Base-by-base conservation (phyloP, 2,329 filamentous ascomycete species). In the Fusarium sterilihyphosum region DNA sequence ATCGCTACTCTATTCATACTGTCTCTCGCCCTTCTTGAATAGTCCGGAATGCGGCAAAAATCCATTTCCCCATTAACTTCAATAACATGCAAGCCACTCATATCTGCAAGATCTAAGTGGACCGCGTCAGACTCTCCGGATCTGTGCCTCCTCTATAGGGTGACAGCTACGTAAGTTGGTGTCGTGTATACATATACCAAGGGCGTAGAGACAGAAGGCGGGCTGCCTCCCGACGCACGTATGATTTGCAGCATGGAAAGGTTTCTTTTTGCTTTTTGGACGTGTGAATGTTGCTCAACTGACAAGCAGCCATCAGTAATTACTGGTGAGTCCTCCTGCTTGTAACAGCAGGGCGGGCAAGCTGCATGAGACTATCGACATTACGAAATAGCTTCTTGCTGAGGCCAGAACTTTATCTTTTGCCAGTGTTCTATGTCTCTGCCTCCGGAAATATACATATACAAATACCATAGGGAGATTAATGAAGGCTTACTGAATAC, bases 171-270 rank as follows among this genome's bases (percentile, higher is more conserved):
- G 29, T 10, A 20, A 50, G 66, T 40, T 47, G 66, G 66, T 71
- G 66, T 50, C 46, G 4, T 69, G 11, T 46, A 52, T 64, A 69
- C 20, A 33, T 9, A 18, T 40, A 57, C 58, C 24, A 43, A 56
- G 65, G 65, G 57, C 35, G 66, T 70, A 60, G 17, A 22, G 29
- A 16, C 26, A 38, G 43, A 24, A n/a, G n/a, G 52, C 8, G 10
- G 49, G 43, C 18, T 67, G 43, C 29, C 38, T 57, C 61, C n/a
- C 10, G 26, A 43, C 2, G 43, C 44, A 56, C 5, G 11, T 40
- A 61, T 71, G 68, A 3, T 56, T 38, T 61, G 49, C 54, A 67
- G 44, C 12, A 40, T 7, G 6, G 20, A 11, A 20, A 13, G 0
- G 2, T 7, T 7, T 10, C 13, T 31, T 1, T 38, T 26, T 35